phyloP scores from a whole-genome alignment of 495 filamentous ascomycete genomes.

The Penicillium salamii region DNA sequence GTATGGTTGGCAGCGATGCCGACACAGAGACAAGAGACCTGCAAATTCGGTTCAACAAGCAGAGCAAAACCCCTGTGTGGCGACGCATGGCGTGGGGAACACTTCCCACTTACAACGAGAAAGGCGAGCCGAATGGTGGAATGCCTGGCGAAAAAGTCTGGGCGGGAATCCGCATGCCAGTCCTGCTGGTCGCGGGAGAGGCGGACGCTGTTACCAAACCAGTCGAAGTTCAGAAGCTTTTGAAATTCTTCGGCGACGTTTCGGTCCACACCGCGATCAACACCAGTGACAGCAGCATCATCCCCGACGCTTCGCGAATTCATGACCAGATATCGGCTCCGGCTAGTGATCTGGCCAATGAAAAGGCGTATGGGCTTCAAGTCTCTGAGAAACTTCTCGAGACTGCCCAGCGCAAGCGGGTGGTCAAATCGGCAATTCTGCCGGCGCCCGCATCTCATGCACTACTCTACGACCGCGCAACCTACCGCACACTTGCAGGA shows the following conservation, averaged over 20 bases:
- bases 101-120: slow-evolving; percentile 52
- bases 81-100: slow-evolving; percentile 76
- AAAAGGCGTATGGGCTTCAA: slow-evolving; percentile 27
- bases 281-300: slow-evolving; percentile 41
- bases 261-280: slow-evolving; percentile 24
- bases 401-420: slow-evolving; percentile 29
- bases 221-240: slow-evolving; percentile 67
- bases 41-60: slow-evolving; percentile 79
- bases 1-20: slow-evolving; percentile 74
- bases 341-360: slow-evolving; percentile 15
- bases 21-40: slow-evolving; percentile 72
- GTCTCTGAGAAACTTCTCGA: slow-evolving; percentile 22
- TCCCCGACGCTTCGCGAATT: slow-evolving; percentile 45
- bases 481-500: slow-evolving; percentile 71
- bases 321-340: slow-evolving; percentile 22
- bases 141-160: slow-evolving; percentile 70
- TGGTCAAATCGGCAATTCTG: slow-evolving; percentile 69
- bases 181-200: slow-evolving; percentile 77
- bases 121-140: slow-evolving; percentile 53
- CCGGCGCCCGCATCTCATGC: slow-evolving; percentile 80
- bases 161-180: slow-evolving; percentile 67
- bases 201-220: slow-evolving; percentile 71
- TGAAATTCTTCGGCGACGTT: slow-evolving; percentile 49
- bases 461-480: slow-evolving; percentile 75
- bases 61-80: slow-evolving; percentile 79